A percentile compares a stretch with the other conserved stretches of the same genome.
Conservation (phyloP, 2,329 filamentous ascomycete genomes). For the Ophiostoma australiae region DNA sequence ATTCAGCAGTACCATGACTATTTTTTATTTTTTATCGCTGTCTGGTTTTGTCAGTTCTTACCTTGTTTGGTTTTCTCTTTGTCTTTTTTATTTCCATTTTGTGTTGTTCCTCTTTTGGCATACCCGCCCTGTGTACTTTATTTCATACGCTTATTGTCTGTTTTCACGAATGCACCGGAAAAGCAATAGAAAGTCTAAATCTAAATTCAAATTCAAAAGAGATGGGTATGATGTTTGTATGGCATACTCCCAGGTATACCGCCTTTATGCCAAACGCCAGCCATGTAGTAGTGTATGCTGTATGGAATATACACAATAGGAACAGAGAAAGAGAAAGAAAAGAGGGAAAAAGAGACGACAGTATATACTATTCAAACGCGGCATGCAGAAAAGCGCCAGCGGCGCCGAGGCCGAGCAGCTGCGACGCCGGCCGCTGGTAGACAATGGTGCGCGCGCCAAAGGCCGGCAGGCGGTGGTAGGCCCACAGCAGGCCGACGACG, state of each 20-base stretch:
- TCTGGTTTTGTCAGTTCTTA: not conserved
- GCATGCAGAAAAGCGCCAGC: constrained; percentile 43
- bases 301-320: not conserved
- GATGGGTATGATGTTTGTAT: not conserved
- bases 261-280: constrained; percentile 3
- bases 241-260: not conserved
- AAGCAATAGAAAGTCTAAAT: constrained; percentile 4
- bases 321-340: not conserved
- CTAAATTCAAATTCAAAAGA: not conserved
- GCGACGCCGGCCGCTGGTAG: constrained; percentile 37
- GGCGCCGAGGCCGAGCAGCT: constrained; percentile 44
- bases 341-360: not conserved
- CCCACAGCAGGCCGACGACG: constrained; percentile 36
- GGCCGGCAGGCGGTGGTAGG: constrained; percentile 40
- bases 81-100: too few relatives aligned
- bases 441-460: constrained; percentile 44
- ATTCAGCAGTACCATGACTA: constrained; percentile 1
- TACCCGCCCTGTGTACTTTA: not conserved
- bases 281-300: not conserved
- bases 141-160: not conserved
- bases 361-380: not conserved
- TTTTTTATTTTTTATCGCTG: not conserved
- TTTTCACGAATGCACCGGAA: not conserved
- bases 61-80: not conserved
- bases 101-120: not conserved